Conservation (phyloP, 1,284 basidiomycete genomes). For the Malassezia psittaci region DNA sequence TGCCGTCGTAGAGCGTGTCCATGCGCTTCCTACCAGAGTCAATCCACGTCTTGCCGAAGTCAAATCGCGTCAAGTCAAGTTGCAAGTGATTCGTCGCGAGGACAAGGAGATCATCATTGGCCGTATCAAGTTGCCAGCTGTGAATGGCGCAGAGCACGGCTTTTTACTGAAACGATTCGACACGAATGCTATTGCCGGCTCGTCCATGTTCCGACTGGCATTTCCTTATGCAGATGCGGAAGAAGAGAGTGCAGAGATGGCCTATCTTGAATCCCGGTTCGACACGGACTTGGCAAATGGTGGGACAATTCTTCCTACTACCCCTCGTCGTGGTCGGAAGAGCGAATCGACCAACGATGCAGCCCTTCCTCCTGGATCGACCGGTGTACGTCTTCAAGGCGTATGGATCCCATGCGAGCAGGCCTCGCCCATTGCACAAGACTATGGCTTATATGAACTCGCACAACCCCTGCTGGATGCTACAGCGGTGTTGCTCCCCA, state of each 20-base stretch:
- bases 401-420: constrained; percentile 70
- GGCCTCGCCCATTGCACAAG: constrained; percentile 59
- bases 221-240: constrained; percentile 74
- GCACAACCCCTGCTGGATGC: constrained; percentile 63
- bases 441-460: constrained; percentile 58
- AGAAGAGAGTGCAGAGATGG: constrained; percentile 70
- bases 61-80: constrained; percentile 56
- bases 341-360: constrained; percentile 12
- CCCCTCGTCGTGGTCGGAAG: constrained; percentile 26
- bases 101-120: constrained; percentile 77
- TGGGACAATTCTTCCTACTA: constrained; percentile 52
- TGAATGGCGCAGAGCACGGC: constrained; percentile 40
- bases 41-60: constrained; percentile 35
- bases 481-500: constrained; percentile 58
- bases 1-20: constrained; percentile 4
- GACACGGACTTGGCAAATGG: constrained; percentile 75
- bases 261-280: constrained; percentile 69
- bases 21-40: constrained; percentile 32
- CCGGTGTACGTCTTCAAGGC: constrained; percentile 62
- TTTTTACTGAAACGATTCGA: constrained; percentile 57
- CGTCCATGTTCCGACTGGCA: constrained; percentile 94
- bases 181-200: constrained; percentile 85
- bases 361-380: constrained; percentile 35
- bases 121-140: constrained; percentile 80
- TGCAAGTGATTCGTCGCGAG: constrained; percentile 70